A percentile compares a stretch with the other conserved stretches of the same genome.
These are phyloP conservation scores for Penicillium sp. DNA, from an alignment of 2,329 filamentous ascomycete species.

Conservation along the genomic window DNA sequence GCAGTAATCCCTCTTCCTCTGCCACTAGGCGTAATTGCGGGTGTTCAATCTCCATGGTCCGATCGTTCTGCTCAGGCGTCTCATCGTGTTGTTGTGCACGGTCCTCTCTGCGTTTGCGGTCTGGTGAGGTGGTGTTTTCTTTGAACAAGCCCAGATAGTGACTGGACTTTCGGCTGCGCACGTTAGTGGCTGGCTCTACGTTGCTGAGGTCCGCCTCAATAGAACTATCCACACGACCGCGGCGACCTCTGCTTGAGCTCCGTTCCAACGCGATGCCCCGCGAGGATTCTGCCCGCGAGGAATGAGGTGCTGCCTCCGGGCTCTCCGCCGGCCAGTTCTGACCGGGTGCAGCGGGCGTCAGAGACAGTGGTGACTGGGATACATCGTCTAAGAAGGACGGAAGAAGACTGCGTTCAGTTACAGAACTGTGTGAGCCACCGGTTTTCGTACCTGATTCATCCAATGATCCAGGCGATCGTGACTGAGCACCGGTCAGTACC, in stretches of 20 bases:
- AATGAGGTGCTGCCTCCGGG: constrained; percentile 29
- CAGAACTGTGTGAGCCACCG: constrained; percentile 23
- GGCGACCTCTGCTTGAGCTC: constrained; percentile 49
- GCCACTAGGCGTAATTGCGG: constrained; percentile 11
- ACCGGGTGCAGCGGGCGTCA: constrained; percentile 28
- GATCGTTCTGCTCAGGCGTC: constrained; percentile 24
- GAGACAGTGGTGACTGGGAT: constrained; percentile 25
- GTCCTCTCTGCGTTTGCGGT: constrained; percentile 55
- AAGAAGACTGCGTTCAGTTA: constrained; percentile 31
- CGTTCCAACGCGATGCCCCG: constrained; percentile 36
- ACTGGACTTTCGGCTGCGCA: constrained; percentile 67
- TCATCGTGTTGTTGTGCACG: constrained; percentile 44
- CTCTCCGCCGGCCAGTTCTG: constrained; percentile 24
- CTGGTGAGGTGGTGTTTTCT: constrained; percentile 60
- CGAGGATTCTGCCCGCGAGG: constrained; percentile 28
- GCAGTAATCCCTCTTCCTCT: constrained; percentile 28
- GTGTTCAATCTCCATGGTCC: constrained; percentile 21
- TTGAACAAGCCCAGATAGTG: constrained; percentile 69
- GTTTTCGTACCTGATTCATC: constrained; percentile 31
- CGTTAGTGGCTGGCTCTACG: constrained; percentile 57
- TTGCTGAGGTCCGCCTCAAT: constrained; percentile 67
- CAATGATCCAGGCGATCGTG: constrained; percentile 27
- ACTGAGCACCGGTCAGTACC: constrained; percentile 25
- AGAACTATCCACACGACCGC: constrained; percentile 60
- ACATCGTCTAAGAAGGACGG: constrained; percentile 36